These are phyloP conservation scores for Penicillium italicum DNA, from an alignment of 2,329 filamentous ascomycete species.

Conservation along the genomic window DNA sequence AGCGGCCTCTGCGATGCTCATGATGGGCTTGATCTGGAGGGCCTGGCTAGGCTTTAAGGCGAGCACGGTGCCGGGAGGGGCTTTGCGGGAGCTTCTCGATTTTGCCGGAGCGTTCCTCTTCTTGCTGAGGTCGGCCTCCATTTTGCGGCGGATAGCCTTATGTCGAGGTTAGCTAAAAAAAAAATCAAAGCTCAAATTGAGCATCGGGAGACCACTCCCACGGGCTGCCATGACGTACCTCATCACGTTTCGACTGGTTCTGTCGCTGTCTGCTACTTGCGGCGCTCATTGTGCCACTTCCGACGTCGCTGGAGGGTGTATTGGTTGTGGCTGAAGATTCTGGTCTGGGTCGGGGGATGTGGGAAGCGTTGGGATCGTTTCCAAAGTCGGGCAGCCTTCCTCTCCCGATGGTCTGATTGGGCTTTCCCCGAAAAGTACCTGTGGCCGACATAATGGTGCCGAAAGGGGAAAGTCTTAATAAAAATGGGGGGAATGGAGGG, in stretches of 20 bases:
- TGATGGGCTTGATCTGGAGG: constrained; percentile 93
- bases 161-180: constrained; percentile 2
- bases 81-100: constrained; percentile 83
- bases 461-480: constrained; percentile 20
- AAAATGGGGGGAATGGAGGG: constrained; percentile 11
- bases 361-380: constrained; percentile 50
- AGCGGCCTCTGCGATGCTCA: constrained; percentile 90
- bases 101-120: constrained; percentile 80
- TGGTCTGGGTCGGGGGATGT: constrained; percentile 60
- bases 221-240: constrained; percentile 59
- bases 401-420: constrained; percentile 52
- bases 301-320: constrained; percentile 48
- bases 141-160: constrained; percentile 91
- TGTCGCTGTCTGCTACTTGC: constrained; percentile 84
- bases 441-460: constrained; percentile 54
- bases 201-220: not conserved
- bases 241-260: constrained; percentile 96
- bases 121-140: constrained; percentile 96
- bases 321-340: constrained; percentile 43
- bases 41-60: constrained; percentile 92
- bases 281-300: constrained; percentile 73
- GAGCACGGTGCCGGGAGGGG: constrained; percentile 91
- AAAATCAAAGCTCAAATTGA: not conserved
- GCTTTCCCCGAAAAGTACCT: constrained; percentile 59
- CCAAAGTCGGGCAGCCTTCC: constrained; percentile 52